phyloP scores from a whole-genome alignment of 2,329 filamentous ascomycete species.

The Rutstroemia sp. region DNA sequence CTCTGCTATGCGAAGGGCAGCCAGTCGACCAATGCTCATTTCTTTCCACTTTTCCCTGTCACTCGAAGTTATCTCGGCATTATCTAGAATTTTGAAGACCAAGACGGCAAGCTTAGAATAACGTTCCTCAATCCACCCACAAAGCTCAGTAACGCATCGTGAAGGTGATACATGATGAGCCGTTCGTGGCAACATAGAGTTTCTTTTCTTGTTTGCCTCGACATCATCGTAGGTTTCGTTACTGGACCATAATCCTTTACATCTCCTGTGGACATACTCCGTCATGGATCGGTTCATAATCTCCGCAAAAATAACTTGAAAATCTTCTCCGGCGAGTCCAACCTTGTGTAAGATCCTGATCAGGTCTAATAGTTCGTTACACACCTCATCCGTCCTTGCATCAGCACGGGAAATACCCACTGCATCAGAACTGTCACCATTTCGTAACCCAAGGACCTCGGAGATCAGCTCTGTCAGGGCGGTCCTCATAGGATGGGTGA shows the following conservation, averaged over 20 bases:
- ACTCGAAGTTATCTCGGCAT: slow-evolving; percentile 37
- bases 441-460: slow-evolving; percentile 36
- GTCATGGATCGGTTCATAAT: slow-evolving; percentile 61
- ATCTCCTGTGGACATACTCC: slow-evolving; percentile 53
- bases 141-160: slow-evolving; percentile 51
- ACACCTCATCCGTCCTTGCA: slow-evolving; percentile 32
- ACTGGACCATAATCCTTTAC: slow-evolving; percentile 52
- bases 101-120: slow-evolving; percentile 59
- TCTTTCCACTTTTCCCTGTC: slow-evolving; percentile 65
- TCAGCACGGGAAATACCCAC: neutral
- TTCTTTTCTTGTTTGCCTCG: neutral
- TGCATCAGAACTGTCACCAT: neutral
- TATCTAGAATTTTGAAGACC: slow-evolving; percentile 40
- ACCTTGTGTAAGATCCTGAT: slow-evolving; percentile 54
- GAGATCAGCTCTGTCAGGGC: slow-evolving; percentile 42
- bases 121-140: slow-evolving; percentile 59
- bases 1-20: slow-evolving; percentile 60
- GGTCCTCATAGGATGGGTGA: slow-evolving; percentile 46
- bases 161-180: slow-evolving; percentile 35
- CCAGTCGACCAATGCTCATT: slow-evolving; percentile 60
- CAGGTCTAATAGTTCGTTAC: slow-evolving; percentile 46
- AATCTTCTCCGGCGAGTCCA: slow-evolving; percentile 60
- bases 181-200: slow-evolving; percentile 26
- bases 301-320: slow-evolving; percentile 65
- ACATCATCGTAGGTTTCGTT: neutral